These are phyloP conservation scores for Tulasnella sp. DNA, from an alignment of 768 basidiomycete species.

Conservation along the genomic window DNA sequence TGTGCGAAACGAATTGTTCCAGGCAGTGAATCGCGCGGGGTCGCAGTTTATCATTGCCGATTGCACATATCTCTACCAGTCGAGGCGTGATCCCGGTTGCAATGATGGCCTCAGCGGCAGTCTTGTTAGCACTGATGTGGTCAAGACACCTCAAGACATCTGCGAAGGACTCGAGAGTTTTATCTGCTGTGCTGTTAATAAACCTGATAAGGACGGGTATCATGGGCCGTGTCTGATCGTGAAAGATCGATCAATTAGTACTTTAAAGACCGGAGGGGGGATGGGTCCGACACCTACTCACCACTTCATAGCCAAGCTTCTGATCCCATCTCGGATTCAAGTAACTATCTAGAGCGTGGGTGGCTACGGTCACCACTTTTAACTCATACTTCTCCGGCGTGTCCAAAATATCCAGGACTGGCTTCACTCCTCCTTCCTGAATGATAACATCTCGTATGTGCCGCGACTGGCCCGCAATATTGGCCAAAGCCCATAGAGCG, in stretches of 20 bases:
- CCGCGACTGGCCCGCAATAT: background rate
- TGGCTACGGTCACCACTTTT: background rate
- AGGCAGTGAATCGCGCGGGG: background rate
- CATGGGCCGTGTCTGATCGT: background rate
- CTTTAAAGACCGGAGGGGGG: background rate
- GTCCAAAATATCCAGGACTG: background rate
- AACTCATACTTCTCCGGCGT: background rate
- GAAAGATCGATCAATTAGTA: background rate
- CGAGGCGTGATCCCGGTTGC: background rate
- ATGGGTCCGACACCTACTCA: background rate
- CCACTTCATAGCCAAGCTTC: background rate
- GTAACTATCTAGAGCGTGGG: background rate
- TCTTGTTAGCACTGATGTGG: background rate
- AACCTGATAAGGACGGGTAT: background rate
- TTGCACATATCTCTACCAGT: background rate
- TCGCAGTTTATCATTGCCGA: background rate
- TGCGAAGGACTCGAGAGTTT: background rate
- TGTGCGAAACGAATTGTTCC: background rate
- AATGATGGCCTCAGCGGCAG: background rate
- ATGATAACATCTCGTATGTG: background rate
- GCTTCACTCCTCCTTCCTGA: background rate
- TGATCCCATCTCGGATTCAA: background rate
- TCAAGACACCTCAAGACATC: background rate
- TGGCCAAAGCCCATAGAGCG: background rate
- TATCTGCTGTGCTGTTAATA: background rate